Evolutionary conservation across 1,284 basidiomycete genomes (phyloP).

Genomic region (Nidula niveotomentosa): DNA sequence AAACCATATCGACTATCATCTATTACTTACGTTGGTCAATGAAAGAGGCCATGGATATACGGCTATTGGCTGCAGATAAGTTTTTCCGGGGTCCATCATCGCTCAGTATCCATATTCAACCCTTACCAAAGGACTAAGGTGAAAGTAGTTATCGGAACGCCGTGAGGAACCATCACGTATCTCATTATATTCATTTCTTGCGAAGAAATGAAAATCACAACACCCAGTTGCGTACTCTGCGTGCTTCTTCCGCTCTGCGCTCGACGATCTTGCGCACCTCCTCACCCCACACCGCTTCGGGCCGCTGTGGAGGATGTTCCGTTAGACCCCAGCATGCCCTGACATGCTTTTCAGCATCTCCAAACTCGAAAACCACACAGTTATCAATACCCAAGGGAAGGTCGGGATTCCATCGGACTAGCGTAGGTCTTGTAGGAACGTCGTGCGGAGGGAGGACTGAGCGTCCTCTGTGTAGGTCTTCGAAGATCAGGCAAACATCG

Average conservation of each 20-base stretch:
- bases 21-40: neutral
- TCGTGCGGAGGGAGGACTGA: conserved; percentile 76
- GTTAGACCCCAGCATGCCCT: conserved; percentile 41
- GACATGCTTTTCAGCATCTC: conserved; percentile 72
- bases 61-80: neutral
- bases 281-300: conserved; percentile 65
- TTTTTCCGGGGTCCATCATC: too few relatives aligned
- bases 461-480: conserved; percentile 83
- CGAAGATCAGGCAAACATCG: conserved; percentile 82
- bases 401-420: conserved; percentile 79
- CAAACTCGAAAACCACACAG: conserved; percentile 76
- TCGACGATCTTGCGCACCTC: conserved; percentile 57
- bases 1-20: too few relatives aligned
- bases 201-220: conserved; percentile 11
- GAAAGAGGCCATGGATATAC: neutral
- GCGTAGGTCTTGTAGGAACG: conserved; percentile 67
- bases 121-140: too few relatives aligned
- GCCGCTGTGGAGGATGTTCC: conserved; percentile 26
- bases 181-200: too few relatives aligned
- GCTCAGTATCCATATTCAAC: too few relatives aligned
- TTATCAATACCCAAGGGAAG: conserved; percentile 71
- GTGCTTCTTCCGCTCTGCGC: conserved; percentile 49
- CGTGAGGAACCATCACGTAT: too few relatives aligned
- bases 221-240: conserved; percentile 47
- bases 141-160: too few relatives aligned